Base-by-base conservation (phyloP, 2,329 filamentous ascomycete genomes). In the Samsoniella hepiali region DNA sequence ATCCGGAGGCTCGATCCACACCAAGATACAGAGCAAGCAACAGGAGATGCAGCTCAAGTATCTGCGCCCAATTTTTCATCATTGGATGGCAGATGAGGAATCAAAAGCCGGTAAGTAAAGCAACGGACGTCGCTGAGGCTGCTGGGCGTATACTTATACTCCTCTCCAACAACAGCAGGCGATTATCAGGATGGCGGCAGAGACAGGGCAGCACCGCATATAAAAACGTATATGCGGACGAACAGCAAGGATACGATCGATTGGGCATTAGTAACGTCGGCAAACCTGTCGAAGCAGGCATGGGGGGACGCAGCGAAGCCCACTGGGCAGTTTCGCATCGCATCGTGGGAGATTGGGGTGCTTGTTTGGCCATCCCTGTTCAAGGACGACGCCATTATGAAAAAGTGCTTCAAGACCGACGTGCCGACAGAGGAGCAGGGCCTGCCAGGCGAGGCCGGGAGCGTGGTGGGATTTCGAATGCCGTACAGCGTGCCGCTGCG, bases 201-300 rank as follows among this genome's bases (percentile, higher is more conserved):
- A 61, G 80, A 84, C 55, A 81, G 86, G 36, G 92, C 91, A 22
- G 91, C 91, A 1, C 93, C 93, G 0, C 93, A 97, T 69, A 90
- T 96, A 72, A 97, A 97, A 74, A 96, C 92, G 0, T 97, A 95
- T 70, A 87, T 93, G 51, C 85, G 90, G 5, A 93, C 82, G 67
- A 76, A 78, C 60, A 67, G 73, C n/a, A 70, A 77, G 22, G 72
- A 69, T 1, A 74, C 76, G 0, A 87, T 96, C 45, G 90, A 95
- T 71, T 97, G 93, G 93, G 91, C 91, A 1, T 80, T 97, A 67
- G 73, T 96, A 2, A 96, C 91, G 0, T 95, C 91, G n/a, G 92
- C 93, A n/a, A 97, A 96, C 68, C 74, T 97, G 2, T 95, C 91
- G 1, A 94, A 88, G 65, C 92, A 96, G 75, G 93, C 93, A 0